Percentiles rank a stretch among this genome's conserved stretches.
Evolutionary conservation across 352 stramenopile genomes (phyloP).

Genomic region (Pythium brassicae): DNA sequence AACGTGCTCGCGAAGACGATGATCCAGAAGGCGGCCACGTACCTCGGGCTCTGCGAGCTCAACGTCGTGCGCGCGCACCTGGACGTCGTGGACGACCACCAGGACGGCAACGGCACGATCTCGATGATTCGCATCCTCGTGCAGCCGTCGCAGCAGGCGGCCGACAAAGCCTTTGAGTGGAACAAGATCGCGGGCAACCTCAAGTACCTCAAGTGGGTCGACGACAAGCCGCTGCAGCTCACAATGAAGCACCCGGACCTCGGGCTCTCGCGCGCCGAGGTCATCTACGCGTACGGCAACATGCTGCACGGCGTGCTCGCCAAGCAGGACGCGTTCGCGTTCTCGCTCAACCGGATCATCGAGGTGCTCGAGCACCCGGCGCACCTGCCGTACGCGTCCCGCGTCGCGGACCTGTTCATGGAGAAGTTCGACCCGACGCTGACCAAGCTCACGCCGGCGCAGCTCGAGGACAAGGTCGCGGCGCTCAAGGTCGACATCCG

Average conservation of each 20-base stretch:
- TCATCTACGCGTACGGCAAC: slow-evolving; percentile 94
- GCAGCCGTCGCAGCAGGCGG: slow-evolving; percentile 52
- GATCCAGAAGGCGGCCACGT: slow-evolving; percentile 80
- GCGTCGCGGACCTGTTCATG: slow-evolving; percentile 95
- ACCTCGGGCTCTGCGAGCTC: slow-evolving; percentile 91
- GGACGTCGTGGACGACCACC: slow-evolving; percentile 91
- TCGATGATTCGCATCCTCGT: slow-evolving; percentile 83
- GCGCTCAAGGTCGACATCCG: slow-evolving; percentile 73
- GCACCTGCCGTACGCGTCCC: slow-evolving; percentile 85
- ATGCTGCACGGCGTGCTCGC: slow-evolving; percentile 94
- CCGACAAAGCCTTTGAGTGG: slow-evolving; percentile 67
- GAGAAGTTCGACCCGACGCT: slow-evolving; percentile 73
- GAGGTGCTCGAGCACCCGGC: slow-evolving; percentile 90
- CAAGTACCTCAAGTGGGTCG: slow-evolving; percentile 86
- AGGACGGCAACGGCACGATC: slow-evolving; percentile 57
- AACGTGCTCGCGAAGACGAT: slow-evolving; percentile 83
- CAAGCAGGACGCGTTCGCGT: slow-evolving; percentile 93
- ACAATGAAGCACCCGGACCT: slow-evolving; percentile 87
- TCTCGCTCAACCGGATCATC: slow-evolving; percentile 93
- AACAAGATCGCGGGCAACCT: slow-evolving; percentile 84
- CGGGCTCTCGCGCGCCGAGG: slow-evolving; percentile 89
- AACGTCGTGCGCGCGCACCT: slow-evolving; percentile 94
- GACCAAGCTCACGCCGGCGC: slow-evolving; percentile 31
- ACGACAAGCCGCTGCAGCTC: slow-evolving; percentile 74
- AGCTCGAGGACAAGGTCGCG: slow-evolving; percentile 41